phyloP scores from a whole-genome alignment of 208 protist genomes.

The Acanthamoeba healyi region DNA sequence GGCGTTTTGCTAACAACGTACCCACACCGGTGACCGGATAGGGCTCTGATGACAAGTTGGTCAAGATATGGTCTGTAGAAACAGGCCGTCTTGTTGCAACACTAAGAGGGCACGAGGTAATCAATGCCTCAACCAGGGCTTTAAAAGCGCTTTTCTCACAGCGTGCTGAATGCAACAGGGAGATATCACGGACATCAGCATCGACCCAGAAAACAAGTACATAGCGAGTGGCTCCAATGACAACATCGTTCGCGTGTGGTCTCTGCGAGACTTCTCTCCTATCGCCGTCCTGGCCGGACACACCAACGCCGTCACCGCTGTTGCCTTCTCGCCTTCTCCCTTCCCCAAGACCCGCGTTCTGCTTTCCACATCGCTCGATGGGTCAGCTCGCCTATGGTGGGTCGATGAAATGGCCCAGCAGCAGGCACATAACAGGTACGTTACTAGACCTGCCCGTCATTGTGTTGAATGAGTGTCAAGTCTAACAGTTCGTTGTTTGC shows the following conservation, averaged over 20 bases:
- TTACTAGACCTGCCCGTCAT: too few species aligned
- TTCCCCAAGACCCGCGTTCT: constrained; percentile 34
- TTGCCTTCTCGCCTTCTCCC: constrained; percentile 70
- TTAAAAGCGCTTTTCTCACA: too few species aligned
- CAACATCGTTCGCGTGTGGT: constrained; percentile 72
- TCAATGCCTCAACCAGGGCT: background rate
- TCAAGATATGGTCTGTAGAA: constrained; percentile 68
- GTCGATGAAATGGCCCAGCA: constrained; percentile 58
- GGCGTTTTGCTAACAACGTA: too few species aligned
- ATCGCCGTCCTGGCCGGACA: constrained; percentile 60
- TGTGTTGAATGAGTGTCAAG: background rate
- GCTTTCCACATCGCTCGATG: constrained; percentile 64
- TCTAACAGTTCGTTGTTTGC: background rate
- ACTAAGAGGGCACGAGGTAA: constrained; percentile 64
- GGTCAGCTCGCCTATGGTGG: constrained; percentile 59
- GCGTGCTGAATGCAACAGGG: background rate
- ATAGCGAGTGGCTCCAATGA: constrained; percentile 71
- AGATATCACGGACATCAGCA: constrained; percentile 75
- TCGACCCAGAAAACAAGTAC: constrained; percentile 75
- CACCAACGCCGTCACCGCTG: constrained; percentile 60
- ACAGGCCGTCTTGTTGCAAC: constrained; percentile 61
- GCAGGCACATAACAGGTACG: background rate
- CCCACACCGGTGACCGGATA: too few species aligned
- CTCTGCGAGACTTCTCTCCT: constrained; percentile 47
- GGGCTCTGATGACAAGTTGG: constrained; percentile 73